Evolutionary conservation across 1,284 basidiomycete species (phyloP).

Genomic region (Sanghuangporus sanghuang): DNA sequence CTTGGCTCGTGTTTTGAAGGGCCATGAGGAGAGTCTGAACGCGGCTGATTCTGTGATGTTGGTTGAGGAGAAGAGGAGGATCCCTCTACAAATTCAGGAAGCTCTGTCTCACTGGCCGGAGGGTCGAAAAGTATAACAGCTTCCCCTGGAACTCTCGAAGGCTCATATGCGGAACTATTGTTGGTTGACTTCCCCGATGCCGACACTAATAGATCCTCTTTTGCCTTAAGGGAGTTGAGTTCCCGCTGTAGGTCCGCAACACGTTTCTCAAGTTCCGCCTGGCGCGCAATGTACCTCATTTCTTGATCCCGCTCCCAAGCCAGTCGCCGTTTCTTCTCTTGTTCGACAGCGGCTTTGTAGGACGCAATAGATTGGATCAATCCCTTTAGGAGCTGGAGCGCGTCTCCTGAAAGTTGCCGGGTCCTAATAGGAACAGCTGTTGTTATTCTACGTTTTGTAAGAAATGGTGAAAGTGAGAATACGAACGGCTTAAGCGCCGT

Average conservation of each 20-base stretch:
- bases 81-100: conserved; percentile 14
- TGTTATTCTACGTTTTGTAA: neutral
- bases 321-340: conserved; percentile 49
- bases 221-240: conserved; percentile 44
- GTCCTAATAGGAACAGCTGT: neutral
- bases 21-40: neutral
- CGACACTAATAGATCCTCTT: conserved; percentile 27
- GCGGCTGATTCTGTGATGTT: neutral
- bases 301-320: conserved; percentile 70
- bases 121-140: neutral
- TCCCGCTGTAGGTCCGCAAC: conserved; percentile 56
- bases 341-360: conserved; percentile 51
- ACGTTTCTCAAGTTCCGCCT: conserved; percentile 54
- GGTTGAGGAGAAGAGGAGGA: conserved; percentile 3
- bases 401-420: conserved; percentile 24
- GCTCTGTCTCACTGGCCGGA: conserved; percentile 6
- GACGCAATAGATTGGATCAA: conserved; percentile 48
- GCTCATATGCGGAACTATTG: neutral
- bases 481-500: conserved; percentile 22
- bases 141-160: neutral
- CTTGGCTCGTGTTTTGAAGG: neutral
- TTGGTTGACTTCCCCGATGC: conserved; percentile 17
- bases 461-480: neutral
- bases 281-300: conserved; percentile 44
- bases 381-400: conserved; percentile 48